phyloP scores from a whole-genome alignment of 2,329 filamentous ascomycete genomes.

The Coniochaeta sp. region DNA sequence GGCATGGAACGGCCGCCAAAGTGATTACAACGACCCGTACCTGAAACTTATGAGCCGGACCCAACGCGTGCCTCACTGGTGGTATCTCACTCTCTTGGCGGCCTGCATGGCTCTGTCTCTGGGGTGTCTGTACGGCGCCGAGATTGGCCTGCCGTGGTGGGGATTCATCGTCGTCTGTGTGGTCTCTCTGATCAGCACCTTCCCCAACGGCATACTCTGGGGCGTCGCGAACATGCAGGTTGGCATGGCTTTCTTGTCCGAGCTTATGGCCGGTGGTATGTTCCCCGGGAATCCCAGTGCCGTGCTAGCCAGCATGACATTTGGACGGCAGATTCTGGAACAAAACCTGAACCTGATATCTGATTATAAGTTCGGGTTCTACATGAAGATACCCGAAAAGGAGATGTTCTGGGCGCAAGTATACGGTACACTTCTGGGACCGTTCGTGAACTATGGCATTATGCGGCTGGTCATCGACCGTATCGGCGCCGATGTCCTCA shows the following conservation, averaged over 20 bases:
- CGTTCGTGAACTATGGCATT: constrained; percentile 22
- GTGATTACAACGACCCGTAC: constrained; percentile 21
- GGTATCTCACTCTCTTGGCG: constrained; percentile 18
- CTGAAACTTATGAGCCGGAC: constrained; percentile 20
- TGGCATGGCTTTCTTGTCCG: constrained; percentile 20
- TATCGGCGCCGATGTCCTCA: constrained; percentile 15
- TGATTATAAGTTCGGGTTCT: constrained; percentile 28
- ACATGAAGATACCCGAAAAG: constrained; percentile 28
- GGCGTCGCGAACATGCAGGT: constrained; percentile 21
- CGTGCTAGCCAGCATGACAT: constrained; percentile 21
- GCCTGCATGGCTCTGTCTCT: constrained; percentile 18
- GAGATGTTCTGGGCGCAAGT: constrained; percentile 27
- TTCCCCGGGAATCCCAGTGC: constrained; percentile 21
- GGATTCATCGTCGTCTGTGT: constrained; percentile 18
- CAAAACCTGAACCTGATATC: constrained; percentile 24
- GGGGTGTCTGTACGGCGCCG: constrained; percentile 18
- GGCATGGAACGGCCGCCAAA: constrained; percentile 11
- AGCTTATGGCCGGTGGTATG: constrained; percentile 20
- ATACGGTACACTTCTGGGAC: constrained; percentile 23
- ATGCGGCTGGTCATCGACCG: constrained; percentile 20
- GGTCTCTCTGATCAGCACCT: constrained; percentile 17
- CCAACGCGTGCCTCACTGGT: constrained; percentile 21
- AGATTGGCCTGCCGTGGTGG: constrained; percentile 22
- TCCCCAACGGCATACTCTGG: constrained; percentile 22
- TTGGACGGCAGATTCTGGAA: constrained; percentile 24